These are phyloP conservation scores for Ilex paraguariensis DNA, from an alignment of 305 asterid species.

Conservation along the genomic window DNA sequence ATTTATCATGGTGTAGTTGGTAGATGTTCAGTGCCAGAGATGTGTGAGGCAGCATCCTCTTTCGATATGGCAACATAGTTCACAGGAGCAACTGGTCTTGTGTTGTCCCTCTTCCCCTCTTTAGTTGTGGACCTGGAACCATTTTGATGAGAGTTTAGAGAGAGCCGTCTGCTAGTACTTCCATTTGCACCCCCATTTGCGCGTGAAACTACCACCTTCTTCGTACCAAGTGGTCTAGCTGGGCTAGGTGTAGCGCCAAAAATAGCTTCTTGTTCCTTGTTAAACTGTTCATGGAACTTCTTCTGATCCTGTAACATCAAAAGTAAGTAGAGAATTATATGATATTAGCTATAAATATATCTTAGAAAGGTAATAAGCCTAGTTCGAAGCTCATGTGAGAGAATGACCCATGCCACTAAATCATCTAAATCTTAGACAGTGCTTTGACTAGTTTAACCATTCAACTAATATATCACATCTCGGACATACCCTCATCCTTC, in stretches of 20 bases:
- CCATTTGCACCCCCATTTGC: conserved; percentile 75
- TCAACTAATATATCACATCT: too few relatives aligned
- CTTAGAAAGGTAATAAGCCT: too few relatives aligned
- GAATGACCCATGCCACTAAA: too few relatives aligned
- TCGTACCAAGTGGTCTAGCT: conserved; percentile 61
- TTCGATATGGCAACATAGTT: conserved; percentile 76
- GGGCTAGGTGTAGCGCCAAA: conserved; percentile 91
- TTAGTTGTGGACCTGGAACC: conserved; percentile 70
- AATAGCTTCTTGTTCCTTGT: conserved; percentile 66
- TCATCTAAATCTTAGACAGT: too few relatives aligned
- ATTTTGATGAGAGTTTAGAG: conserved; percentile 73
- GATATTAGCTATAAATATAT: too few relatives aligned
- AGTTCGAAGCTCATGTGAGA: too few relatives aligned
- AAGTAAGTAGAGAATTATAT: too few relatives aligned
- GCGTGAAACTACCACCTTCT: conserved; percentile 70
- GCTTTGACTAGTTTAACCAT: too few relatives aligned
- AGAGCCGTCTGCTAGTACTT: conserved; percentile 57
- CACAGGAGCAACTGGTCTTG: conserved; percentile 62
- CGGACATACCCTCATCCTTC: conserved; percentile 75
- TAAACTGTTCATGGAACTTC: conserved; percentile 72
- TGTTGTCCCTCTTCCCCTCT: conserved; percentile 69
- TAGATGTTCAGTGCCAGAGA: conserved; percentile 52
- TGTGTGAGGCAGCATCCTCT: conserved; percentile 52
- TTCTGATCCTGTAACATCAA: conserved; percentile 65
- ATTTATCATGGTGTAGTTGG: conserved; percentile 52